phyloP scores from a whole-genome alignment of 257 asterid species.

The Fraxinus anomala region DNA sequence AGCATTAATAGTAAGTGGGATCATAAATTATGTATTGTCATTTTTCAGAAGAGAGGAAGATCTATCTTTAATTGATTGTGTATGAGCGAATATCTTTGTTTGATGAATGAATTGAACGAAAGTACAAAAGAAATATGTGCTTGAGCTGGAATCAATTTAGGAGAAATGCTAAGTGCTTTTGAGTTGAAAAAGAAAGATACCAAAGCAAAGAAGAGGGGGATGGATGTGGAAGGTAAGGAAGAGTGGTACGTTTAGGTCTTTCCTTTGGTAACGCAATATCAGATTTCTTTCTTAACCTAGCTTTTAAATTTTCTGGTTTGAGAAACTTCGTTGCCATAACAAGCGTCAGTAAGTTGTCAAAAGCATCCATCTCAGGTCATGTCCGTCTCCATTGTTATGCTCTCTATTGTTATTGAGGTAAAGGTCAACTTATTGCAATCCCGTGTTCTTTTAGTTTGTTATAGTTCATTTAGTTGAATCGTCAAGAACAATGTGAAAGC shows the following conservation, averaged over 20 bases:
- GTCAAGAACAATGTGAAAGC: too few relatives aligned
- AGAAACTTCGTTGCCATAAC: too few relatives aligned
- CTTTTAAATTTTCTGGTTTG: too few relatives aligned
- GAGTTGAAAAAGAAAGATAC: neutral
- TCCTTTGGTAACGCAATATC: neutral
- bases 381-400: neutral
- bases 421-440: too few relatives aligned
- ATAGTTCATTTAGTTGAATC: neutral
- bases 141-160: neutral
- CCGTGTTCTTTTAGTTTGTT: neutral
- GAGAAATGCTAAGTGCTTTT: neutral
- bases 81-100: neutral
- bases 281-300: neutral
- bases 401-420: neutral
- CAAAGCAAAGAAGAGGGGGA: neutral
- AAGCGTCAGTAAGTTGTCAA: too few relatives aligned
- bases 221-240: neutral
- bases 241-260: neutral
- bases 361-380: neutral
- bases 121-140: neutral
- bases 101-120: neutral
- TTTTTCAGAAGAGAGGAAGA: neutral
- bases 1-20: too few relatives aligned
- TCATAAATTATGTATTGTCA: too few relatives aligned
- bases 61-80: neutral